These are phyloP conservation scores for Dalbergia cultrata DNA, from an alignment of 306 rosid genomes.

Conservation along the genomic window DNA sequence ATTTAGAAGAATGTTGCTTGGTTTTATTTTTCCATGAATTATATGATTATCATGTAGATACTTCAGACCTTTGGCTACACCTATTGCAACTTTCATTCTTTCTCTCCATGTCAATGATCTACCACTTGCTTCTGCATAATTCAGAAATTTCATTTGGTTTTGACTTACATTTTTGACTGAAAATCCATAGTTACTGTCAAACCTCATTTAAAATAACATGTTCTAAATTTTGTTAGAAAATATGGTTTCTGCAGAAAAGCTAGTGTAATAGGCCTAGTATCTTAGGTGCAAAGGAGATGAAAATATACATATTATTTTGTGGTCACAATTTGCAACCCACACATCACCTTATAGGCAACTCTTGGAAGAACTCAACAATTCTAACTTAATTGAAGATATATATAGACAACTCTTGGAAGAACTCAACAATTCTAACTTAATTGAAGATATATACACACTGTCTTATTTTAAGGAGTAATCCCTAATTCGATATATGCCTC, in stretches of 20 bases:
- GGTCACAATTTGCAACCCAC: background rate
- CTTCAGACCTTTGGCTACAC: slow-evolving; percentile 71
- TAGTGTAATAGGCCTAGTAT: too few species aligned
- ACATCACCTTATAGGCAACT: background rate
- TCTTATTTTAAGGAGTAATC: too few species aligned
- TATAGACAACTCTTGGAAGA: background rate
- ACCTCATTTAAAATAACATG: slow-evolving; percentile 3
- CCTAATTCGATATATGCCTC: too few species aligned
- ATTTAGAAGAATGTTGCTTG: slow-evolving; percentile 81
- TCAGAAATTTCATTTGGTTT: slow-evolving; percentile 21
- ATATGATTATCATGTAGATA: slow-evolving; percentile 73
- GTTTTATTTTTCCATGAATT: slow-evolving; percentile 79
- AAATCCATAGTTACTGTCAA: background rate
- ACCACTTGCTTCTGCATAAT: slow-evolving; percentile 55
- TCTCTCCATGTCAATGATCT: slow-evolving; percentile 71
- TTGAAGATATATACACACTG: too few species aligned
- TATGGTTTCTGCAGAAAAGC: background rate
- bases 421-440: too few species aligned
- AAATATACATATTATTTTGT: too few species aligned
- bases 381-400: too few species aligned
- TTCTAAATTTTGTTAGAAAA: background rate
- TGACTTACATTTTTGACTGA: background rate
- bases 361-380: background rate
- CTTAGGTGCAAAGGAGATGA: background rate
- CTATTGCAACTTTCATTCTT: slow-evolving; percentile 81